Evolutionary conservation across 2,329 filamentous ascomycete species (phyloP), one percentile per base, ranked within the genome.

Genomic region (Colletotrichum scovillei): DNA sequence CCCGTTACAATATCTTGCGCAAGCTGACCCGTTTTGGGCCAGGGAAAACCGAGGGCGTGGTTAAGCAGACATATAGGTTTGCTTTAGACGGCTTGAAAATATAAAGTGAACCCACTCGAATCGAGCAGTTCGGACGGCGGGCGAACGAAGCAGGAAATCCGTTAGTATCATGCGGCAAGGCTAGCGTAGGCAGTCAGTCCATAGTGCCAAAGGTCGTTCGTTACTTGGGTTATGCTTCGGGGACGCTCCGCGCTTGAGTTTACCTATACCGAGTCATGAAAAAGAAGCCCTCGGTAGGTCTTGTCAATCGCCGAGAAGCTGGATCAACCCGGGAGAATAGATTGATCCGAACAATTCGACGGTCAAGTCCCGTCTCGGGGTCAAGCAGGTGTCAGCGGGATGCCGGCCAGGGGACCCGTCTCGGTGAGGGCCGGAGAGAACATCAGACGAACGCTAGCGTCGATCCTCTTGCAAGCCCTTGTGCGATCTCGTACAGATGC

Each of bases 381-480:
- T 55, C 30, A 11, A 67, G 16, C n/a, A 63, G 30, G 58, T 68
- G 63, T 63, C 59, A 68, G 58, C 72, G 69, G 72, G 22, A 63
- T 32, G 52, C 72, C 69, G 59, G 42, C 53, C 59, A 72, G 46
- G 72, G 55, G 53, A 32, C 69, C 63, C 55, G 69, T 68, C 58
- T 60, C 68, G 46, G 63, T 59, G 58, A 72, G 52, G 69, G 53
- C 69, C 59, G 63, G 63, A 32, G 24, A 49, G 52, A 65, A 66
- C 55, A 70, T 58, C 70, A 74, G 69, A 73, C 65, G 69, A 74
- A 73, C 70, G 62, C 57, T 66, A 58, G 70, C 49, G 70, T 35
- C 70, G 70, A 74, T 73, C 69, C 42, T 59, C 42, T 62, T 35
- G 42, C 57, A 58, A 68, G 38, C 57, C 57, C 32, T 63, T 38